Base-by-base conservation (phyloP, 805 yeast species). In the Starmera quercuum region DNA sequence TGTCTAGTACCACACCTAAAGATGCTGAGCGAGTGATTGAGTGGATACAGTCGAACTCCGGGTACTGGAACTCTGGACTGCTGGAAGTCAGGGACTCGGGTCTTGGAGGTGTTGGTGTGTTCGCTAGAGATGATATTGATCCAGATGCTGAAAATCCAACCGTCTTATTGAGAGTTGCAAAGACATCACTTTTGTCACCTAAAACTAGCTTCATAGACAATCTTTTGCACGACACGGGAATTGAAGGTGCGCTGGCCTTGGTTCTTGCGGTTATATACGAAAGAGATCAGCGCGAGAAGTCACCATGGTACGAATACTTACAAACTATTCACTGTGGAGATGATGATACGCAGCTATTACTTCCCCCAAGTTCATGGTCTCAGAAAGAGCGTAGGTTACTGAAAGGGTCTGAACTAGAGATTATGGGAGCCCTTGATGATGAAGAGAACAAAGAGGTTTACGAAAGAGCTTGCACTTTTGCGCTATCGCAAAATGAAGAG, bases 281-380 rank as follows among this genome's bases (percentile, higher is more conserved):
- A 51, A 55, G 65, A 35, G 59, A 73, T 4, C 59, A 68, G 30
- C 74, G 73, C 3, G 59, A 64, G n/a, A 45, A 53, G 4, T 81
- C 94, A n/a, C 96, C 95, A 5, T 90, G 97, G 97, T 64, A 39
- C 39, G 64, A 61, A 4, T 90, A 81, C 52, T 61, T 88, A 29
- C 55, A 63, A 19, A 64, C 81, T 14, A 69, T 85, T 19, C 40
- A 46, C 13, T 50, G 51, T 29, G 46, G 52, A 4, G 49, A 57
- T 4, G 47, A 54, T 4, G 42, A 54, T 5, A 53, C 54, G 6
- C 43, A 53, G 2, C 44, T 65, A 11, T 55, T 61, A 7, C 36
- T 67, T 4, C 88, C 95, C 0, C 75, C 88, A 2, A 65, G 79
- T 36, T 61, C 79, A 22, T 85, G 95, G 95, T 36, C 56, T 2